A percentile compares a stretch with the other conserved stretches of the same genome.
phyloP scores from a whole-genome alignment of 139 green algal species.

The Parachlorella kessleri region DNA sequence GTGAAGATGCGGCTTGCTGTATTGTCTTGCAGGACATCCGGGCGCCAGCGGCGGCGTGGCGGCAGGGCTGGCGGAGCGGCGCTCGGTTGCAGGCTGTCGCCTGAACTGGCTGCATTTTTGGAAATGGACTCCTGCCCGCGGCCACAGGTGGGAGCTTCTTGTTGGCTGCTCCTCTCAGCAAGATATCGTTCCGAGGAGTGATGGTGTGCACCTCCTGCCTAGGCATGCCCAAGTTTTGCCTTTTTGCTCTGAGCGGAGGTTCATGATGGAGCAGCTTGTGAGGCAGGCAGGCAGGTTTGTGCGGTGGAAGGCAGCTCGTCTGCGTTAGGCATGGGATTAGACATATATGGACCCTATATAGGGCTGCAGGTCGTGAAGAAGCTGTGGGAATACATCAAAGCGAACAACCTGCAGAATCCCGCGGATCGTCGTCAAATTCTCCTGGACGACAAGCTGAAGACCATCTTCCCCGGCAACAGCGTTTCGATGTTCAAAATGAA shows the following conservation, averaged over 20 bases:
- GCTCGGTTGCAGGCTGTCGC: background rate
- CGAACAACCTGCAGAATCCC: slow-evolving; percentile 78
- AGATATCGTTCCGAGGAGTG: slow-evolving; percentile 56
- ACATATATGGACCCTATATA: background rate
- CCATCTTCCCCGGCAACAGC: slow-evolving; percentile 59
- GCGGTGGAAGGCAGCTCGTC: background rate
- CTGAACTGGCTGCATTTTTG: slow-evolving; percentile 34
- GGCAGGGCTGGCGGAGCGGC: background rate
- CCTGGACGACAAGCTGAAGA: slow-evolving; percentile 67
- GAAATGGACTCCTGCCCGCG: slow-evolving; percentile 45
- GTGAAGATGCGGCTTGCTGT: too few relatives aligned
- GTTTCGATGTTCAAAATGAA: slow-evolving; percentile 85
- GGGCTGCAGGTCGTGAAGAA: slow-evolving; percentile 71
- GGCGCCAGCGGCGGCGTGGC: background rate
- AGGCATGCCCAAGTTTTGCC: background rate
- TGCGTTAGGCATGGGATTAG: background rate
- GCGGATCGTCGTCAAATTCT: slow-evolving; percentile 51
- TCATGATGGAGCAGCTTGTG: background rate
- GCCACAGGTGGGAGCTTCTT: slow-evolving; percentile 44
- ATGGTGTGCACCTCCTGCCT: background rate
- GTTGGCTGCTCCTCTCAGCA: background rate
- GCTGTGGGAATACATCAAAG: slow-evolving; percentile 88
- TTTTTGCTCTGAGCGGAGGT: background rate
- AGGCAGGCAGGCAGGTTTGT: background rate
- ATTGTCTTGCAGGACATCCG: too few relatives aligned